Evolutionary conservation across 1,284 basidiomycete genomes (phyloP), one percentile per base, ranked within the genome.

Genomic region (Cutaneotrichosporon cutaneum): DNA sequence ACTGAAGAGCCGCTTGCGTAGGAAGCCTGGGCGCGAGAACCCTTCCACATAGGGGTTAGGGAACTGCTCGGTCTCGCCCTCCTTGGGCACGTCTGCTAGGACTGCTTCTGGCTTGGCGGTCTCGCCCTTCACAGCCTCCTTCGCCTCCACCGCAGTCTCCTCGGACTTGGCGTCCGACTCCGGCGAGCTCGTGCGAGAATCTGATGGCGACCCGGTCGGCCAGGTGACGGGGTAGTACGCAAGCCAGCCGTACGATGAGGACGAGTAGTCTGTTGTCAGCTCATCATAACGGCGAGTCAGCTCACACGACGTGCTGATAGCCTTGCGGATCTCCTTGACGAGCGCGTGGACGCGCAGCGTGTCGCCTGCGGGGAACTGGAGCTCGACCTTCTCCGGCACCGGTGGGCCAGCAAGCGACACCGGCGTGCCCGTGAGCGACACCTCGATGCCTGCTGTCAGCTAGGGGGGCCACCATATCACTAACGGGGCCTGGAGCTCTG

Each of bases 311-410:
- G 52, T 13, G 24, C 56, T 58, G 10, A 62, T 58, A 0, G 58
- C 60, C 48, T 58, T 48, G 26, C 61, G 60, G 44, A 77, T 48
- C 48, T 74, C 71, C 30, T 65, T 64, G 16, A 74, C 62, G 22
- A 77, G 50, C 5, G 62, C 53, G 35, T 76, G 71, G 0, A 75
- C 73, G 16, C 66, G 59, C 0, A 62, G 64, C 7, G 70, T 64
- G 18, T 72, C 69, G 11, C 39, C 62, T 0, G 73, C 89, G 16
- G 86, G 86, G 45, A 89, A 88, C 4, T 90, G 89, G 5, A 94
- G 80, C 71, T 89, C 90, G 8, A 86, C 85, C 64, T 85, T 86
- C 54, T 87, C 86, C 5, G 21, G 45, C 45, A 48, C 45, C 11
- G 45, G 45, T 8, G 45, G 45, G 21, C 22, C 21, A 10, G 9